Conservation (phyloP, 345 rosid species). For the Murraya koenigii region DNA sequence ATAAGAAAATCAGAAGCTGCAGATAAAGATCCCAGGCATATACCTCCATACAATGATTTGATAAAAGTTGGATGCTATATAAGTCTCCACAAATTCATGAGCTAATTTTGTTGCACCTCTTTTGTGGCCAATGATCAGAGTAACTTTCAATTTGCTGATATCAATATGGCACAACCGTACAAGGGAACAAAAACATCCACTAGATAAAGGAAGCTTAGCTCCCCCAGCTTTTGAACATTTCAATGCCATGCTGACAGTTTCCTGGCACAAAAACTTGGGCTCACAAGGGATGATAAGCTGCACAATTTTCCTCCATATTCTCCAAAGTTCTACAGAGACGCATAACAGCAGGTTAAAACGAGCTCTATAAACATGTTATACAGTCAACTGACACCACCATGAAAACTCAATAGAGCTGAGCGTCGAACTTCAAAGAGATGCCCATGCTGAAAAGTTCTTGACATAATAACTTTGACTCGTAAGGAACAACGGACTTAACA, state of each 20-base stretch:
- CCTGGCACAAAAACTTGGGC: background rate
- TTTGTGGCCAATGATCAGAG: background rate
- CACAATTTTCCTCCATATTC: background rate
- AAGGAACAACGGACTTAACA: constrained; percentile 59
- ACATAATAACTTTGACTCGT: constrained; percentile 68
- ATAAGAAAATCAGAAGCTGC: too few relatives aligned
- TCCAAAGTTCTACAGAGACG: background rate
- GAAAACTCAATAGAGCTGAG: constrained; percentile 41
- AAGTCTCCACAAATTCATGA: background rate
- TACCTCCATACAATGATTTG: too few relatives aligned
- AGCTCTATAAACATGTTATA: background rate
- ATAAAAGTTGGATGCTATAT: background rate
- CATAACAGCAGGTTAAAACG: background rate
- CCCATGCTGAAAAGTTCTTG: constrained; percentile 95
- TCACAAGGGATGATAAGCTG: background rate
- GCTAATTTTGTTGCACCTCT: background rate
- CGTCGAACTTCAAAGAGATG: constrained; percentile 64
- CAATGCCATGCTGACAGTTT: background rate
- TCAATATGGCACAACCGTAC: too few relatives aligned
- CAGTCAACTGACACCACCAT: too few relatives aligned
- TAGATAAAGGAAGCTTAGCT: background rate
- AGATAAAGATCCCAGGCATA: too few relatives aligned
- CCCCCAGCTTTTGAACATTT: background rate
- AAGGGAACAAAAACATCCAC: background rate
- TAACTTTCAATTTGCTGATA: background rate